Base-by-base conservation (phyloP, 2,329 filamentous ascomycete genomes). In the Cladosporium halotolerans region DNA sequence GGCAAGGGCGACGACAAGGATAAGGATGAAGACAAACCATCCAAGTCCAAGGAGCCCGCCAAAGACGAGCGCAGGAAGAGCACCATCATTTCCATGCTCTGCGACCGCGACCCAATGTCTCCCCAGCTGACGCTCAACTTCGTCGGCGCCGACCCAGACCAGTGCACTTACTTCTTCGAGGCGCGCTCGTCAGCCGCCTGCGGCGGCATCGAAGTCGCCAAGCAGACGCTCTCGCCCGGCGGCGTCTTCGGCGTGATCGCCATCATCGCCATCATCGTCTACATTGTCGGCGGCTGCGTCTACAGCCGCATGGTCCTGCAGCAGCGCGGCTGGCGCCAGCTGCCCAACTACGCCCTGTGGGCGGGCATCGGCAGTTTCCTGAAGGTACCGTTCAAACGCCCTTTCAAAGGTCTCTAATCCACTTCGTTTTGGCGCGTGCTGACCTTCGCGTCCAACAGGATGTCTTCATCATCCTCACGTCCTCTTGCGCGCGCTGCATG, bases 111-210 rank as follows among this genome's bases (percentile, higher is more conserved):
- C 63, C 83, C 88, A 1, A 76, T 85, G 1, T 79, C 78, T 31
- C 80, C 81, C 4, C 78, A 81, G 39, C 85, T 90, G 3, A 79
- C 81, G 4, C 77, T 93, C 36, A 89, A 88, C 16, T 99, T 96
- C 68, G 85, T 97, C 55, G 89, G 88, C 55, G 86, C 91, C 5
- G 69, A 65, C 57, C 85, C 88, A 39, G 91, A 97, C 67, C 86
- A 95, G 56, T 99, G 93, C 77, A 83, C 89, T 31, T 99, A 97
- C 72, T 88, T 95, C 72, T 99, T 99, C 74, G 91, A 97, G 70
- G 85, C 91, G 46, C 86, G 92, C 59, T 93, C 89, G 19, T 79
- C 82, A 43, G 86, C 89, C 60, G 92, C 91, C 9, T 99, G 93
- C 77, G 88, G 72, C 72, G 91, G 76, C 75, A 76, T 82, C 23